A percentile compares a stretch with the other conserved stretches of the same genome.
These are phyloP conservation scores for Tetrapisispora nanseiensis DNA, from an alignment of 805 yeast species.

Conservation along the genomic window DNA sequence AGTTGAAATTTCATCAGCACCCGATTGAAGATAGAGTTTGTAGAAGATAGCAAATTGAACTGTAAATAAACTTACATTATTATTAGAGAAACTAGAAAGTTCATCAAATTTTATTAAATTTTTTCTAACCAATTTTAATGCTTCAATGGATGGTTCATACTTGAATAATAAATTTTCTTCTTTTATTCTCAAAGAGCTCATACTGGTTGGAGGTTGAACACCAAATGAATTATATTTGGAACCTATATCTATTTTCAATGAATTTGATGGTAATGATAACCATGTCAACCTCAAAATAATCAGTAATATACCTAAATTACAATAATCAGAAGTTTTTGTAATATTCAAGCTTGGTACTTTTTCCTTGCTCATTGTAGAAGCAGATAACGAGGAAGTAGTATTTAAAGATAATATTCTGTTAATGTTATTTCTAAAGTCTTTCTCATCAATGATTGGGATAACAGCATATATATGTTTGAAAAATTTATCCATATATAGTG, in stretches of 20 bases:
- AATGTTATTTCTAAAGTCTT: conserved; percentile 26
- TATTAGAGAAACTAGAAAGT: conserved; percentile 27
- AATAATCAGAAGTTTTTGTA: conserved; percentile 31
- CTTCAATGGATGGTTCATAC: conserved; percentile 24
- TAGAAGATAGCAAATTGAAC: conserved; percentile 53
- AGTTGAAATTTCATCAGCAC: conserved; percentile 38
- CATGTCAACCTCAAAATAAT: conserved; percentile 46
- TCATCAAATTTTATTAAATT: conserved; percentile 27
- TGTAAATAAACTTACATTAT: conserved; percentile 29
- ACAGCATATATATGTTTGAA: conserved; percentile 52
- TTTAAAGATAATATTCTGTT: conserved; percentile 16
- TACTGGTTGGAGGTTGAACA: conserved; percentile 5
- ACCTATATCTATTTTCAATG: conserved; percentile 27
- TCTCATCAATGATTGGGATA: conserved; percentile 58
- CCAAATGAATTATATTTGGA: conserved; percentile 5
- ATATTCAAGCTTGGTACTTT: conserved; percentile 22
- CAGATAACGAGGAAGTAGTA: background rate
- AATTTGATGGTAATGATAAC: conserved; percentile 41
- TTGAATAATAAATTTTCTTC: conserved; percentile 12
- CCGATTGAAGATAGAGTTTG: conserved; percentile 43
- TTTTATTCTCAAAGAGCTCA: background rate
- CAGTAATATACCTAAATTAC: conserved; percentile 40
- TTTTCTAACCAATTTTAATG: conserved; percentile 21
- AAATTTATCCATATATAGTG: conserved; percentile 49
- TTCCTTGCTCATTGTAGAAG: conserved; percentile 6